phyloP scores from a whole-genome alignment of 2,329 filamentous ascomycete genomes.

The Ceratocystis ficicola region DNA sequence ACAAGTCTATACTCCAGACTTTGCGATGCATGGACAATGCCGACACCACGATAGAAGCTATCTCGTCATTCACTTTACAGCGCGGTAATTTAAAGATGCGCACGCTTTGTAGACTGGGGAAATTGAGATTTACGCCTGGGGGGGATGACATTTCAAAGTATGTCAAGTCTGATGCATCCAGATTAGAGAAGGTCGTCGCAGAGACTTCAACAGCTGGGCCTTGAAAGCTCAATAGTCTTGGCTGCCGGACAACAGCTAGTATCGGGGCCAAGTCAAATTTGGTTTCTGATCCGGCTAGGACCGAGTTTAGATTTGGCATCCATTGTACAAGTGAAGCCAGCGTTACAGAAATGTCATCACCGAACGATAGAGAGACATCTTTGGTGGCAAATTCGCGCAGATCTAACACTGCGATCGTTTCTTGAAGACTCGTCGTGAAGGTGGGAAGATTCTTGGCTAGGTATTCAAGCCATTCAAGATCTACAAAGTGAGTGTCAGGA shows the following conservation, averaged over 20 bases:
- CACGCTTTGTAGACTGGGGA: constrained; percentile 35
- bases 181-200: constrained; percentile 30
- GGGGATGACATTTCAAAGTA: constrained; percentile 37
- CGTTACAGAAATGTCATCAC: constrained; percentile 1
- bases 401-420: constrained; percentile 17
- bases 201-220: neutral
- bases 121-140: constrained; percentile 38
- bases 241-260: neutral
- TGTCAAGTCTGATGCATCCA: constrained; percentile 32
- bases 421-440: constrained; percentile 10
- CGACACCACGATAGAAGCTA: constrained; percentile 29
- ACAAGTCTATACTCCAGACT: constrained; percentile 48
- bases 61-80: constrained; percentile 36
- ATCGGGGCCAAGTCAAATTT: constrained; percentile 15
- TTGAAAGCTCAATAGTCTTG: constrained; percentile 11
- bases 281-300: constrained; percentile 10
- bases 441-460: constrained; percentile 7
- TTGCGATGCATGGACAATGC: constrained; percentile 26
- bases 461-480: constrained; percentile 14
- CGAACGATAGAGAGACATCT: constrained; percentile 12
- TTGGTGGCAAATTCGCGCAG: constrained; percentile 11
- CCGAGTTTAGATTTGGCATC: constrained; percentile 15
- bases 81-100: constrained; percentile 41
- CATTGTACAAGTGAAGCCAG: constrained; percentile 13
- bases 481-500: constrained; percentile 5